Conservation (phyloP, 1,284 basidiomycete genomes). For the Rhizoctonia solani region DNA sequence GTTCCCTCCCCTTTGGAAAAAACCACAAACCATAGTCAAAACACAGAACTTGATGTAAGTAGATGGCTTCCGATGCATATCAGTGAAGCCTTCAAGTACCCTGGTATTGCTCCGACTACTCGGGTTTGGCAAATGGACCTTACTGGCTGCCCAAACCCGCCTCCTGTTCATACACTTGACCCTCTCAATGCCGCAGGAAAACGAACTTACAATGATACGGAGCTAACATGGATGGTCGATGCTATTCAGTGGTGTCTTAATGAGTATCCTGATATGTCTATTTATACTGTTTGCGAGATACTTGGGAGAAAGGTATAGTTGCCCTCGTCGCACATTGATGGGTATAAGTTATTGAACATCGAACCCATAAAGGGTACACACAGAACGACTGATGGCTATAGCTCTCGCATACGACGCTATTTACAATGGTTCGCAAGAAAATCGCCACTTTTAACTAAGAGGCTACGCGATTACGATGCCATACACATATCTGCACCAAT, state of each 20-base stretch:
- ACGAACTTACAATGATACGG: not conserved
- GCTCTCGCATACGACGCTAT: not conserved
- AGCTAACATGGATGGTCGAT: slow-evolving; percentile 7
- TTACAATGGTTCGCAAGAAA: not conserved
- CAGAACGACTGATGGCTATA: slow-evolving; percentile 2
- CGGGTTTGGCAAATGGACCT: not conserved
- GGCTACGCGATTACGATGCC: not conserved
- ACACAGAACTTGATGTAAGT: not conserved
- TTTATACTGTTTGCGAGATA: not conserved
- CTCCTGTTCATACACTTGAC: not conserved
- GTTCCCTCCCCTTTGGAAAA: not conserved
- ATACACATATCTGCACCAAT: not conserved
- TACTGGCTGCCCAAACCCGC: not conserved
- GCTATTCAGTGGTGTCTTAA: slow-evolving; percentile 19
- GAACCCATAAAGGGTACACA: not conserved
- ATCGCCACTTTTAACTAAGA: not conserved
- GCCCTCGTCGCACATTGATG: not conserved
- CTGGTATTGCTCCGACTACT: not conserved
- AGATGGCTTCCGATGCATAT: not conserved
- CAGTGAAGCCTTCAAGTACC: not conserved
- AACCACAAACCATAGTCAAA: not conserved
- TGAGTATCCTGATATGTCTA: slow-evolving; percentile 5
- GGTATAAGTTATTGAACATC: not conserved
- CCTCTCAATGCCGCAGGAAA: not conserved
- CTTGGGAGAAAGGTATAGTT: not conserved